A percentile compares a stretch with the other conserved stretches of the same genome.
phyloP scores from a whole-genome alignment of 1,284 basidiomycete species.

The Naganishia liquefaciens region DNA sequence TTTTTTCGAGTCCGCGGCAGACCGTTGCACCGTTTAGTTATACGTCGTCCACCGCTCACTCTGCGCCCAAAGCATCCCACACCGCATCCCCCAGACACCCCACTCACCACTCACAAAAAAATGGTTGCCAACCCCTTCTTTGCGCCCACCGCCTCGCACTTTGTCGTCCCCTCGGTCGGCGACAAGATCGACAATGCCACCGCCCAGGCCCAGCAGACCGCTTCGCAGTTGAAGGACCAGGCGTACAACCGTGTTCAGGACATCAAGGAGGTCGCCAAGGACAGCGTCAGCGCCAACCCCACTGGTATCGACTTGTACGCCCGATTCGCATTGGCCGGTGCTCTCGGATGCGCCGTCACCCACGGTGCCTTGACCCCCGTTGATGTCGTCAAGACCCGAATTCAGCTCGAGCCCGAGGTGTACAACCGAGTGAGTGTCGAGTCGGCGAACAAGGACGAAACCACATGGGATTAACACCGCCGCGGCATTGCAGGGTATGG shows the following conservation, averaged over 20 bases:
- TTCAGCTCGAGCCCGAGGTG: slow-evolving; percentile 73
- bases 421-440: slow-evolving; percentile 60
- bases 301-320: slow-evolving; percentile 57
- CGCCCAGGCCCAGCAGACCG: slow-evolving; percentile 59
- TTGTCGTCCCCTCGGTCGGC: slow-evolving; percentile 53
- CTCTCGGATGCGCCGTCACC: slow-evolving; percentile 87
- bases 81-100: too few species aligned
- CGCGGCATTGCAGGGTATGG: slow-evolving; percentile 61
- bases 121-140: slow-evolving; percentile 51
- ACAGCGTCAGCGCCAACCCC: slow-evolving; percentile 44
- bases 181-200: slow-evolving; percentile 52
- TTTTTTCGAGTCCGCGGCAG: too few species aligned
- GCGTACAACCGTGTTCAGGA: slow-evolving; percentile 46
- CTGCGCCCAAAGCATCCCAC: too few species aligned
- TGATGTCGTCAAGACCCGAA: slow-evolving; percentile 96
- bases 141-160: slow-evolving; percentile 46
- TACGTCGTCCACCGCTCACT: too few species aligned
- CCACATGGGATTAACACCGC: neutral
- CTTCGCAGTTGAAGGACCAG: slow-evolving; percentile 77
- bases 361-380: slow-evolving; percentile 91
- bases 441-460: neutral
- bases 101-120: slow-evolving; percentile 23
- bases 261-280: slow-evolving; percentile 50
- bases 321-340: slow-evolving; percentile 73
- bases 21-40: too few species aligned